Conservation (phyloP, 208 protist species). For the Leishmania mexicana region DNA sequence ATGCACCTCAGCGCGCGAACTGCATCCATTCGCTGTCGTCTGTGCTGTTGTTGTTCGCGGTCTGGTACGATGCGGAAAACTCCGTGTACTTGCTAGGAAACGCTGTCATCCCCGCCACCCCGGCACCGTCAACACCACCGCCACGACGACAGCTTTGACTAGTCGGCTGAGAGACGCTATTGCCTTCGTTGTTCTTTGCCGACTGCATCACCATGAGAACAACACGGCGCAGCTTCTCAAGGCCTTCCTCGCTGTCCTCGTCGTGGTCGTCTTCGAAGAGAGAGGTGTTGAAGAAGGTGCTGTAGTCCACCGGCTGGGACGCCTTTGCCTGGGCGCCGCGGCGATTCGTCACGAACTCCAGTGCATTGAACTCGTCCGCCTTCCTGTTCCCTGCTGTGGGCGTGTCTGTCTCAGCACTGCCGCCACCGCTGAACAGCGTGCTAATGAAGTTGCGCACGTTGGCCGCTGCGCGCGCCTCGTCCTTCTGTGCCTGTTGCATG, state of each 20-base stretch:
- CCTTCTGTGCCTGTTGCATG: constrained; percentile 18
- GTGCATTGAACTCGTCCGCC: constrained; percentile 35
- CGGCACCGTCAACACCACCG: background rate
- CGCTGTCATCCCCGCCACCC: background rate
- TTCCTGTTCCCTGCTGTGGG: constrained; percentile 11
- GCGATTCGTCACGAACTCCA: constrained; percentile 38
- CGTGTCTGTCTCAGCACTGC: constrained; percentile 6
- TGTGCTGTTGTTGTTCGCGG: constrained; percentile 4
- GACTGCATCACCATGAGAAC: constrained; percentile 45
- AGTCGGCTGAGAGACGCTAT: constrained; percentile 15
- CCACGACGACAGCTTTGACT: constrained; percentile 20
- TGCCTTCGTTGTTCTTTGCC: constrained; percentile 25
- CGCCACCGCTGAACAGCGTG: constrained; percentile 31
- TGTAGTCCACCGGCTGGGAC: constrained; percentile 33
- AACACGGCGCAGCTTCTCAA: constrained; percentile 41
- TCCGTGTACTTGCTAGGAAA: constrained; percentile 27
- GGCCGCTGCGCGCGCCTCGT: constrained; percentile 23
- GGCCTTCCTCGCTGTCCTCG: constrained; percentile 40
- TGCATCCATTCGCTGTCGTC: constrained; percentile 25
- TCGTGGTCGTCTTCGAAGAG: constrained; percentile 49
- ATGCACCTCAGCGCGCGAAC: constrained; percentile 24
- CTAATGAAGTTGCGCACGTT: constrained; percentile 43
- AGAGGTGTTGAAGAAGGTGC: constrained; percentile 35
- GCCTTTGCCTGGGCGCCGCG: constrained; percentile 14
- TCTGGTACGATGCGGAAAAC: constrained; percentile 32